Base-by-base conservation (phyloP, 2,329 filamentous ascomycete species). In the Myriosclerotinia scirpicola region DNA sequence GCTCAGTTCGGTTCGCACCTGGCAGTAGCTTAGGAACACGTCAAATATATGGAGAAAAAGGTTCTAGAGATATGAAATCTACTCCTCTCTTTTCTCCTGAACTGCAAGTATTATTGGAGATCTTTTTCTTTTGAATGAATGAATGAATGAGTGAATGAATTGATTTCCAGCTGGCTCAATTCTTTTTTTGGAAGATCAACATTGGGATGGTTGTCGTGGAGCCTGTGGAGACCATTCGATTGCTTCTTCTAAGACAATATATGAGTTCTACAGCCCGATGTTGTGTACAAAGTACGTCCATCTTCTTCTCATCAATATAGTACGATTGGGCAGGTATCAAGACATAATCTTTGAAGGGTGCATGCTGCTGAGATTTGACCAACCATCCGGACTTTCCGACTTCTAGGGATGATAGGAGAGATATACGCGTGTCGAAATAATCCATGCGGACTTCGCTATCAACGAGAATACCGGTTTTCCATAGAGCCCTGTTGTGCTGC, bases 41-140 rank as follows among this genome's bases (percentile, higher is more conserved):
- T 58, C 38, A 44, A 58, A 58, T 58, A 58, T 58, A 58, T 58
- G 54, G 54, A 44, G 54, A 44, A 58, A 30, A 44, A 44, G 38
- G 38, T 44, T 58, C 54, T 58, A 58, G 54, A 58, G 38, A 30
- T n/a, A 26, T 34, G 26, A 26, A 26, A 26, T 26, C 26, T 26
- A 3, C 26, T 26, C 26, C 26, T 56, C 54, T 7, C 38, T 56
- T 22, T 17, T 40, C 54, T 55, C 54, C 54, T 42, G 54, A 58
- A 58, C 38, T 8, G 36, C 40, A 20, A 42, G 22, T 44, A 58
- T 14, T 38, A 44, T 30, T 26, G 54, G 54, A 42, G 54, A 34
- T 38, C 40, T 42, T 30, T 26, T 53, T 53, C 20, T 14, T 26
- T 26, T 26, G 26, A 26, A 26, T 26, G n/a, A n/a, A 26, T 26